phyloP scores from a whole-genome alignment of 2,329 filamentous ascomycete species.

The Trichoderma citrinoviride region DNA sequence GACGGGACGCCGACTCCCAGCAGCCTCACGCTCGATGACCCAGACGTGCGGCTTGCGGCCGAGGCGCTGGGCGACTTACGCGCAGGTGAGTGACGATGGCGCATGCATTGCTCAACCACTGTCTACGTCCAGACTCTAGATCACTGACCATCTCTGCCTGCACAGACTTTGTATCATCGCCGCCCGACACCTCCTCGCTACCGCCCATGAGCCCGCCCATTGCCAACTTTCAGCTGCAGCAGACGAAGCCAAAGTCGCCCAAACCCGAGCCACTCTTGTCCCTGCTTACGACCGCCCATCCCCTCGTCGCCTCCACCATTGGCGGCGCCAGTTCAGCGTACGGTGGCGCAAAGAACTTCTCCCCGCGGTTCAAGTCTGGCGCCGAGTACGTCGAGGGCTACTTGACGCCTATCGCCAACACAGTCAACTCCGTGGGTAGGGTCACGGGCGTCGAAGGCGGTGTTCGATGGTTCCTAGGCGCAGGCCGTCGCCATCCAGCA shows the following conservation, averaged over 20 bases:
- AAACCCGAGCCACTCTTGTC: constrained; percentile 79
- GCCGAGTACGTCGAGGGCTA: constrained; percentile 90
- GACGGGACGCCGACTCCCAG: constrained; percentile 43
- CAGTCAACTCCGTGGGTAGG: constrained; percentile 77
- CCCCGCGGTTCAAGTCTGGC: constrained; percentile 81
- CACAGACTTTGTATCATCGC: constrained; percentile 65
- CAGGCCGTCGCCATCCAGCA: constrained; percentile 49
- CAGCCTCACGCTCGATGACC: constrained; percentile 59
- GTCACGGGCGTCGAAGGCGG: constrained; percentile 86
- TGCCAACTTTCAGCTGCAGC: constrained; percentile 30
- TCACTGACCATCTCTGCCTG: not conserved
- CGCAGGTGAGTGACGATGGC: constrained; percentile 54
- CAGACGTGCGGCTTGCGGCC: constrained; percentile 67
- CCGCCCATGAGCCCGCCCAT: constrained; percentile 41
- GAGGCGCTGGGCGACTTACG: constrained; percentile 73
- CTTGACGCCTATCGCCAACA: constrained; percentile 81
- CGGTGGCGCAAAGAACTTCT: constrained; percentile 83
- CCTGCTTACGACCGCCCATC: constrained; percentile 83
- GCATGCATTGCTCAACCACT: not conserved
- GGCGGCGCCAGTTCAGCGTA: constrained; percentile 83
- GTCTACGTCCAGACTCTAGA: not conserved
- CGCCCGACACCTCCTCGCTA: constrained; percentile 46
- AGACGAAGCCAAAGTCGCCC: constrained; percentile 38
- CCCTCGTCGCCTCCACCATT: constrained; percentile 79
- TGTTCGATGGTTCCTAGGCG: constrained; percentile 77